Percentiles rank a stretch among this genome's conserved stretches.
These are phyloP conservation scores for Trichophyton verrucosum DNA, from an alignment of 2,329 filamentous ascomycete genomes.

Conservation along the genomic window DNA sequence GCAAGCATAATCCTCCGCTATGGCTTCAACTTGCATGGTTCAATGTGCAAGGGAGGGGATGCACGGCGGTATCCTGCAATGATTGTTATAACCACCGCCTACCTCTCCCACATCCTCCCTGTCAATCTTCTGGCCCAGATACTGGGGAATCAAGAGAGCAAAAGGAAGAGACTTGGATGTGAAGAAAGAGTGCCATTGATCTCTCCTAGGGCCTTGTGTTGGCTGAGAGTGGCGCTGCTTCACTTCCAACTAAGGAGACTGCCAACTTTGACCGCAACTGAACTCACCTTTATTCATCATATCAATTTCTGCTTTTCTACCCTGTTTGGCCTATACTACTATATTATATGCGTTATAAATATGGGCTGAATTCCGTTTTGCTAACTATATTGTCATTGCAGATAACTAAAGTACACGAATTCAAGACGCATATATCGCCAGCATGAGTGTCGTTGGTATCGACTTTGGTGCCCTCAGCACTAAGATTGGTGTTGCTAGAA, in stretches of 20 bases:
- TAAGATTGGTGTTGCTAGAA: conserved; percentile 92
- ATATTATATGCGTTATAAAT: background rate
- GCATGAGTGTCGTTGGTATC: conserved; percentile 59
- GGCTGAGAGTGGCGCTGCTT: background rate
- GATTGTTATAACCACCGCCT: background rate
- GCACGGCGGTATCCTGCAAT: background rate
- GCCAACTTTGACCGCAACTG: background rate
- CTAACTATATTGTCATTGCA: background rate
- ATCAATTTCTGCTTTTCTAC: background rate
- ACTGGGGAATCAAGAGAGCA: background rate
- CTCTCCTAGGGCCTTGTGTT: background rate
- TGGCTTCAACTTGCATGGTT: background rate
- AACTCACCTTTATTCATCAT: background rate
- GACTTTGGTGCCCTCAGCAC: conserved; percentile 96
- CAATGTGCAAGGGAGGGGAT: background rate
- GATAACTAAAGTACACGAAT: background rate
- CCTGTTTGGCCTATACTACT: background rate
- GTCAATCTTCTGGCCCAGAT: background rate
- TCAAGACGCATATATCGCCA: conserved; percentile 17
- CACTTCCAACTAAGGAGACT: background rate
- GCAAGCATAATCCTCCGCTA: background rate
- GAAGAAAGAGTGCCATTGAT: background rate
- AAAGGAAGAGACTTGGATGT: background rate
- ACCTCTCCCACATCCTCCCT: background rate
- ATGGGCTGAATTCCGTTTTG: background rate